Conservation (phyloP, 2,329 filamentous ascomycete genomes). For the Penicillium sp. region DNA sequence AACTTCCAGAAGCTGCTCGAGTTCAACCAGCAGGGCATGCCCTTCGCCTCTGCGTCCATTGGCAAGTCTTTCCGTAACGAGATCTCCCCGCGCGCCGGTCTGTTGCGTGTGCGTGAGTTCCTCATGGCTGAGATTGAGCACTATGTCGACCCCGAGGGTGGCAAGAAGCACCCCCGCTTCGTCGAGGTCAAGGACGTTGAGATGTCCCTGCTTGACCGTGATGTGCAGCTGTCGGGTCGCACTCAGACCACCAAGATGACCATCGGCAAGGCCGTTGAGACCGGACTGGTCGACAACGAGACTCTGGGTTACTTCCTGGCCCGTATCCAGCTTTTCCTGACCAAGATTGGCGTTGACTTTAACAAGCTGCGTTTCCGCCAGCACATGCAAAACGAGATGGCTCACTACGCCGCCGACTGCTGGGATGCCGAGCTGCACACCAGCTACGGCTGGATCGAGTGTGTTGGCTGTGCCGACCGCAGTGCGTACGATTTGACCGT, state of each 20-base stretch:
- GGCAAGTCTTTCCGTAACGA: constrained; percentile 98
- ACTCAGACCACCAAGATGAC: constrained; percentile 68
- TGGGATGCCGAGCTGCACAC: constrained; percentile 95
- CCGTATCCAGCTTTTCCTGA: constrained; percentile 84
- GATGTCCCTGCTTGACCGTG: constrained; percentile 75
- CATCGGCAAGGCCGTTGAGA: constrained; percentile 80
- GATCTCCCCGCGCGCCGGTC: constrained; percentile 86
- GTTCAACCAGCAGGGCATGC: constrained; percentile 92
- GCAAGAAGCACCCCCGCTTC: constrained; percentile 92
- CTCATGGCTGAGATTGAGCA: constrained; percentile 99
- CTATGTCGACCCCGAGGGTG: constrained; percentile 88
- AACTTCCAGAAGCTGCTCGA: constrained; percentile 96
- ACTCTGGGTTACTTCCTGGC: constrained; percentile 97
- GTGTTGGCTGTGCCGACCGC: constrained; percentile 91
- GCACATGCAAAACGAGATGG: constrained; percentile 88
- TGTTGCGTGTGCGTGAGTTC: constrained; percentile 93
- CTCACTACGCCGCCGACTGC: constrained; percentile 94
- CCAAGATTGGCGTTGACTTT: constrained; percentile 80
- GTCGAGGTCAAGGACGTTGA: constrained; percentile 77
- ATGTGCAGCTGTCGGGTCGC: constrained; percentile 81
- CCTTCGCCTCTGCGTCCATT: constrained; percentile 93
- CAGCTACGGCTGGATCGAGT: constrained; percentile 96
- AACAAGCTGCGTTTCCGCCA: constrained; percentile 92
- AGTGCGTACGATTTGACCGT: constrained; percentile 92
- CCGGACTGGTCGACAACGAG: constrained; percentile 87